Evolutionary conservation across 164 flowering plant species (phyloP), one percentile per base, ranked within the genome.

Genomic region (Litsea cubeba): DNA sequence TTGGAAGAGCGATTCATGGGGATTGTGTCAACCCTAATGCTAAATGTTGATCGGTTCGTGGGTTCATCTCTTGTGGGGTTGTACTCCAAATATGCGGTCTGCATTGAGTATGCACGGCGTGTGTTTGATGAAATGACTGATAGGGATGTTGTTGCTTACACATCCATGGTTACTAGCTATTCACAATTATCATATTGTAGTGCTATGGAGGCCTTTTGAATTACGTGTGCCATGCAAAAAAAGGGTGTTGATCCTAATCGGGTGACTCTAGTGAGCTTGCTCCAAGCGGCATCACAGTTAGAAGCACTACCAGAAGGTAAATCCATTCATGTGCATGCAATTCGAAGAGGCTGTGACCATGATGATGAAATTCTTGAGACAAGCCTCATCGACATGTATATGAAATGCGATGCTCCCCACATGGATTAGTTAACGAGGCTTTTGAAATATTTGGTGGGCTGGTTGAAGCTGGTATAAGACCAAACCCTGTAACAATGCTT

Each of bases 211-310:
- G 86, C 88, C 71, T 89, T 84, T 66, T 18, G 65, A 64, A 64
- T 86, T 74, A 84, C 73, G 49, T n/a, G 66, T 8, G 15, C 60
- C 50, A 86, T 89, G 92, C 86, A 77, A 75, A 72, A 62, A 73
- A 80, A 81, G 18, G 74, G 76, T 8, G 20, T 87, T 20, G 78
- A 79, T 68, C 90, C 92, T 46, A 87, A 89, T 71, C 72, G 90
- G 67, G 90, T 89, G 40, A 87, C 92, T 11, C 68, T 86, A 2
- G 82, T 89, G 78, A 83, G 92, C 79, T 83, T 89, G 76, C 83
- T 89, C 20, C 80, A 83, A 76, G 88, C 85, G 46, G 89, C 86
- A 5, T 73, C 87, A 17, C 78, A 76, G 14, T 74, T 83, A 32
- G 72, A 69, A 75, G 79, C 71, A 0, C 68, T 84, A 2, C 3